Percentiles rank a stretch among this genome's conserved stretches.
These are phyloP conservation scores for Erodium texanum DNA, from an alignment of 441 rosid species.

Conservation along the genomic window DNA sequence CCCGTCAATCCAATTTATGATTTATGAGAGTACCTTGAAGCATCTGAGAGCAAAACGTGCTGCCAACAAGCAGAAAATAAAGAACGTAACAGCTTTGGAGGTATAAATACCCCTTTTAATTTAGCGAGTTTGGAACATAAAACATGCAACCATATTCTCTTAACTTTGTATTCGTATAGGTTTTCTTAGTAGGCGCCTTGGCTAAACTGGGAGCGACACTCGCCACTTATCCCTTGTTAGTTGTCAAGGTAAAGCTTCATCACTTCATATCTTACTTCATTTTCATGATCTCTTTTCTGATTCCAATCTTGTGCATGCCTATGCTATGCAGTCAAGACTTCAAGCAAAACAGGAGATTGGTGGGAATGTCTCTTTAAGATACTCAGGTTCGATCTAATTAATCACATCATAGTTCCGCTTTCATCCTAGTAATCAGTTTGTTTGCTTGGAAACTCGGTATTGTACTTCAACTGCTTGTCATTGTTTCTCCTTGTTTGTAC, in stretches of 20 bases:
- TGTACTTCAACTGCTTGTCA: too few species aligned
- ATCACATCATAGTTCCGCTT: too few species aligned
- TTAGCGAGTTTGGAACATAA: not conserved
- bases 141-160: not conserved
- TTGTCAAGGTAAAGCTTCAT: constrained; percentile 50
- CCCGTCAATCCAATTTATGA: constrained; percentile 72
- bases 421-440: too few species aligned
- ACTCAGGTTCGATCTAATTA: constrained; percentile 40
- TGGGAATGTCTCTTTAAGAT: constrained; percentile 45
- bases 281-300: constrained; percentile 13
- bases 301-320: constrained; percentile 16
- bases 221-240: constrained; percentile 56
- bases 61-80: constrained; percentile 27
- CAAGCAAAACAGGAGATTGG: constrained; percentile 77
- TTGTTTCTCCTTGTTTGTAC: too few species aligned
- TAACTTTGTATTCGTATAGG: constrained; percentile 34
- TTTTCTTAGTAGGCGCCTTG: constrained; percentile 51
- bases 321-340: constrained; percentile 47
- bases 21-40: constrained; percentile 53
- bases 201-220: constrained; percentile 70
- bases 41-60: constrained; percentile 39
- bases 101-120: constrained; percentile 22
- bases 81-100: constrained; percentile 51
- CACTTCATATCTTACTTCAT: not conserved
- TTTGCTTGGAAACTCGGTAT: too few species aligned